These are phyloP conservation scores for Trypanosoma boissoni DNA, from an alignment of 208 protist genomes.

Conservation along the genomic window DNA sequence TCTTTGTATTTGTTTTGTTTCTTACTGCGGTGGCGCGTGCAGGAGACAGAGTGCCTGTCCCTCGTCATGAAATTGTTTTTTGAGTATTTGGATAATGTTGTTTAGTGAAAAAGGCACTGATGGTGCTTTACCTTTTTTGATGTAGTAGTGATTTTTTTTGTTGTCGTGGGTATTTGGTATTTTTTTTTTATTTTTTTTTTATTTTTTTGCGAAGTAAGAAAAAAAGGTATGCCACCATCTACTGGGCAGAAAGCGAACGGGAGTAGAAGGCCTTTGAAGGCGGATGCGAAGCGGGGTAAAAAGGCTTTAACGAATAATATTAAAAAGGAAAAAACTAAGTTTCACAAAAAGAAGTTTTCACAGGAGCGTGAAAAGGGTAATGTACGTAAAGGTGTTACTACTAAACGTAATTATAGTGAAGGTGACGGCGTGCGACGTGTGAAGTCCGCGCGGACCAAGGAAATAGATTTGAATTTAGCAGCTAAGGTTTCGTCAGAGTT, in stretches of 20 bases:
- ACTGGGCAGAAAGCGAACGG: no score
- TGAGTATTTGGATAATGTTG: no score
- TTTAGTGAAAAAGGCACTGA: no score
- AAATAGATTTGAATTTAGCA: conserved; percentile 77
- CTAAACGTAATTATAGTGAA: background rate
- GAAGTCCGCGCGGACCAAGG: conserved; percentile 46
- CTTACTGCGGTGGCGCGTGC: no score
- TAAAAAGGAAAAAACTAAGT: conserved; percentile 62
- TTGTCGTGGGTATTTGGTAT: conserved; percentile 9
- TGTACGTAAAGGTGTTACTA: background rate
- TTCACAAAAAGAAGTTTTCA: conserved; percentile 53
- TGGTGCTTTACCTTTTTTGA: no score
- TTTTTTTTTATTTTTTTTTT: conserved; percentile 16
- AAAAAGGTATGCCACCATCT: no score
- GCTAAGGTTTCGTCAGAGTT: conserved; percentile 73
- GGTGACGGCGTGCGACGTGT: background rate
- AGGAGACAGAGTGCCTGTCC: no score
- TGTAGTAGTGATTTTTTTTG: no score
- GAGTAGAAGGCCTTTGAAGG: no score
- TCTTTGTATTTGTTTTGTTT: no score
- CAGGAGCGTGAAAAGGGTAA: conserved; percentile 30
- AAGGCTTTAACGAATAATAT: conserved; percentile 26
- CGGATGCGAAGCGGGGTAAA: background rate
- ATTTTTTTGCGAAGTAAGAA: no score
- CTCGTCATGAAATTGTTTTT: no score